phyloP scores from a whole-genome alignment of 208 protist species.

The Trypanosomatidae sp. region DNA sequence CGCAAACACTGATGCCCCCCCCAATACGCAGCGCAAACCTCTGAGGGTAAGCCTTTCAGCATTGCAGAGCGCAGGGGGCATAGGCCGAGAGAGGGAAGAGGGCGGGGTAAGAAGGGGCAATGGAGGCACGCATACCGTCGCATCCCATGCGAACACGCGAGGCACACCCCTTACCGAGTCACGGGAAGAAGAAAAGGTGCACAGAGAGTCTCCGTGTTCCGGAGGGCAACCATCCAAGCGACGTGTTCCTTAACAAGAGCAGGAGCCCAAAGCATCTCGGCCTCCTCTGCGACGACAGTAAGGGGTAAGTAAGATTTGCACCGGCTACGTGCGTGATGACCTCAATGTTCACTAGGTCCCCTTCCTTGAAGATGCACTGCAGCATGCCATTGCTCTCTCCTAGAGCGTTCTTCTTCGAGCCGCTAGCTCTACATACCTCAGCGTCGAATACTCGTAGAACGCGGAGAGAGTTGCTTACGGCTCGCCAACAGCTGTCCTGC shows the following conservation, averaged over 20 bases:
- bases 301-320: neutral
- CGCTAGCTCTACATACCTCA: neutral
- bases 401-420: neutral
- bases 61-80: neutral
- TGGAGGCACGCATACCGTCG: neutral
- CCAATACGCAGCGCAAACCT: neutral
- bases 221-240: neutral
- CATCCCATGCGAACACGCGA: neutral
- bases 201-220: neutral
- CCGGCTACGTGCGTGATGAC: neutral
- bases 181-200: neutral
- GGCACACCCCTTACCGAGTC: neutral
- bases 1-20: neutral
- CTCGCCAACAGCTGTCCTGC: conserved; percentile 70
- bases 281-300: neutral
- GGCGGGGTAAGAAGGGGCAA: neutral
- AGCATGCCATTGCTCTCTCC: neutral
- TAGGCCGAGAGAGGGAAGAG: neutral
- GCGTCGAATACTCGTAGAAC: conserved; percentile 10
- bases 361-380: neutral
- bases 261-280: neutral
- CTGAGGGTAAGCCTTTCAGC: neutral
- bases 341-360: too few relatives aligned
- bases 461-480: conserved; percentile 28
- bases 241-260: neutral